Conservation (phyloP, 2,329 filamentous ascomycete species). For the Bipolaris gigantea region DNA sequence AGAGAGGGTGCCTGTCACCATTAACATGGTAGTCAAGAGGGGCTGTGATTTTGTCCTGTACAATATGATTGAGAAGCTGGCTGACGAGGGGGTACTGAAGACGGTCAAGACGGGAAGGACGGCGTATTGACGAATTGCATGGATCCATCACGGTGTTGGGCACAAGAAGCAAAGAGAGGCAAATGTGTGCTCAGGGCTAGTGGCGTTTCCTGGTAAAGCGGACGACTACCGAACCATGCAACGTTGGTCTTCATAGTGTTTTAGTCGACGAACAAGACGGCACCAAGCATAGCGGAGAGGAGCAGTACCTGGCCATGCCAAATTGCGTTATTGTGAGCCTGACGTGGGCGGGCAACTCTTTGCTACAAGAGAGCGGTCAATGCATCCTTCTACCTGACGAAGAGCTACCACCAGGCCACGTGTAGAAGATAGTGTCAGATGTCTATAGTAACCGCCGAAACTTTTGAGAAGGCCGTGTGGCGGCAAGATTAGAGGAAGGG, state of each 20-base stretch:
- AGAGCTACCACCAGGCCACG: slow-evolving; percentile 40
- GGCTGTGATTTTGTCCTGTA: slow-evolving; percentile 51
- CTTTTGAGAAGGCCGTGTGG: slow-evolving; percentile 35
- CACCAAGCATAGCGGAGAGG: slow-evolving; percentile 5
- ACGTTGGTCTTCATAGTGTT: slow-evolving; percentile 3
- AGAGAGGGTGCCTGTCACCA: slow-evolving; percentile 50
- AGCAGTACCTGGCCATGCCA: slow-evolving; percentile 22
- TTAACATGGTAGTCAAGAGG: slow-evolving; percentile 48
- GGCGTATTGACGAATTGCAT: slow-evolving; percentile 22
- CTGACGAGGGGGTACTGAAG: slow-evolving; percentile 45
- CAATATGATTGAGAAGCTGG: slow-evolving; percentile 48
- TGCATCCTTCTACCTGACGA: slow-evolving; percentile 38
- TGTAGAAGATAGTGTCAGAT: slow-evolving; percentile 21
- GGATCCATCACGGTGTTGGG: not conserved
- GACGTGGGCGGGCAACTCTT: slow-evolving; percentile 21
- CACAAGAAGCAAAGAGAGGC: not conserved
- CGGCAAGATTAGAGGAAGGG: slow-evolving; percentile 33
- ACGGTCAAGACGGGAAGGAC: slow-evolving; percentile 48
- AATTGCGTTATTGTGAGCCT: slow-evolving; percentile 32
- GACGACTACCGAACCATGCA: not conserved
- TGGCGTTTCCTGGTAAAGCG: not conserved
- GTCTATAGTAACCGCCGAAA: slow-evolving; percentile 23
- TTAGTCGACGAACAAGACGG: not conserved
- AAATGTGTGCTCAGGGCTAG: not conserved
- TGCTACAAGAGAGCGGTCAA: slow-evolving; percentile 27